These are phyloP conservation scores for Jaminaea rosea DNA, from an alignment of 1,284 basidiomycete genomes.

Conservation along the genomic window DNA sequence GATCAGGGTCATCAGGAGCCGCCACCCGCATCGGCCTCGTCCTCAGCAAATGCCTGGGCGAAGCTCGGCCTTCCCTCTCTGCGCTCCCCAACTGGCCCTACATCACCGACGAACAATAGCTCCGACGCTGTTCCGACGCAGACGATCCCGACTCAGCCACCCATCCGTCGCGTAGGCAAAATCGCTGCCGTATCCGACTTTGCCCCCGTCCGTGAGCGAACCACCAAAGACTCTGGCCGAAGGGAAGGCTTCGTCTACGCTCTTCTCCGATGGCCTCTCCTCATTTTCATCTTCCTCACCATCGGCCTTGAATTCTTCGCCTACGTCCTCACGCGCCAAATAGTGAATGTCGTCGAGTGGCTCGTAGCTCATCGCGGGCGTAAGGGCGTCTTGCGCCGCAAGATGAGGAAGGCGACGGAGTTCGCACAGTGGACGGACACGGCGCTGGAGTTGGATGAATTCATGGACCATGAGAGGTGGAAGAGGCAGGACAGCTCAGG, in stretches of 20 bases:
- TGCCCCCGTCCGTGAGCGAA: constrained; percentile 41
- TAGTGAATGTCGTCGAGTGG: constrained; percentile 55
- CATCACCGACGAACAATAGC: background rate
- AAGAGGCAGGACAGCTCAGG: constrained; percentile 36
- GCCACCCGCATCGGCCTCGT: background rate
- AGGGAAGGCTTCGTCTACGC: constrained; percentile 39
- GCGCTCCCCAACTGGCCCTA: background rate
- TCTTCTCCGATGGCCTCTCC: constrained; percentile 36
- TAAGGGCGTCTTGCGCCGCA: constrained; percentile 67
- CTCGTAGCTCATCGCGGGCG: constrained; percentile 63
- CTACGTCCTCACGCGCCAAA: constrained; percentile 73
- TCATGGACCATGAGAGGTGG: constrained; percentile 35
- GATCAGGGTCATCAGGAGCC: constrained; percentile 34
- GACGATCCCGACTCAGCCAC: background rate
- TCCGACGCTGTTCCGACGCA: background rate
- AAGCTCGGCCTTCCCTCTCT: background rate
- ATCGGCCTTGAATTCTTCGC: constrained; percentile 77
- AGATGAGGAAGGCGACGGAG: constrained; percentile 63
- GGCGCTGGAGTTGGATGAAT: constrained; percentile 66
- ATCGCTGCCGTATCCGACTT: constrained; percentile 18
- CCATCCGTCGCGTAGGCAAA: constrained; percentile 3
- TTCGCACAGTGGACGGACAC: constrained; percentile 74
- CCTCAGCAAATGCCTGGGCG: background rate
- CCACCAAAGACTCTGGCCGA: constrained; percentile 21
- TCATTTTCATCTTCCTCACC: constrained; percentile 69